These are phyloP conservation scores for Scutellaria minor DNA, from an alignment of 257 asterid species.

Conservation along the genomic window DNA sequence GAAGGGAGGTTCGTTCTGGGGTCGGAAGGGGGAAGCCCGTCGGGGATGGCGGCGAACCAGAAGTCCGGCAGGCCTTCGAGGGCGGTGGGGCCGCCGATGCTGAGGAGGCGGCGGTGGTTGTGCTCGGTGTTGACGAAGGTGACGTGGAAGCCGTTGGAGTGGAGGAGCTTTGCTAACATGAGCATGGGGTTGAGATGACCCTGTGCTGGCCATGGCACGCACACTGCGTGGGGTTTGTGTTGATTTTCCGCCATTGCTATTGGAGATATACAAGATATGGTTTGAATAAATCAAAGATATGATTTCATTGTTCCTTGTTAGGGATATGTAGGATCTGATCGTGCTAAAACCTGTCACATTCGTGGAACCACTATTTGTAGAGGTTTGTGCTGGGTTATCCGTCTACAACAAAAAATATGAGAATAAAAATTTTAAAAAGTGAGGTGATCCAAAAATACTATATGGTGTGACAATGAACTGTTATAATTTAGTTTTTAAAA, in stretches of 20 bases:
- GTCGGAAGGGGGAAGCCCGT: slow-evolving; percentile 44
- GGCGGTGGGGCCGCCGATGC: slow-evolving; percentile 38
- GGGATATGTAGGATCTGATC: too few relatives aligned
- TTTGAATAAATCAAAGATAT: too few relatives aligned
- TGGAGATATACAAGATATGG: too few relatives aligned
- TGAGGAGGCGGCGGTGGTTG: slow-evolving; percentile 57
- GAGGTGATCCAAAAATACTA: too few relatives aligned
- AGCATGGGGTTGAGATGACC: slow-evolving; percentile 49
- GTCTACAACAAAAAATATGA: too few relatives aligned
- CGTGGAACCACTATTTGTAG: too few relatives aligned
- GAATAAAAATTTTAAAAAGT: too few relatives aligned
- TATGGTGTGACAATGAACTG: too few relatives aligned
- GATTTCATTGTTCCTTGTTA: too few relatives aligned
- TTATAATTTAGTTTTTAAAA: too few relatives aligned
- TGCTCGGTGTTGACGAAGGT: slow-evolving; percentile 59
- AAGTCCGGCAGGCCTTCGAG: slow-evolving; percentile 41
- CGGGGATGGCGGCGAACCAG: slow-evolving; percentile 44
- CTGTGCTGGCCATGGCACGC: slow-evolving; percentile 48
- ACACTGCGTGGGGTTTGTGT: slow-evolving; percentile 43
- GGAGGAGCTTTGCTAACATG: slow-evolving; percentile 58
- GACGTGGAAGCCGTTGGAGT: slow-evolving; percentile 48
- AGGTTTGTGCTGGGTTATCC: too few relatives aligned
- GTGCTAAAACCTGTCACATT: too few relatives aligned
- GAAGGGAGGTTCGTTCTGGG: slow-evolving; percentile 44
- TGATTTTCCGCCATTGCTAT: not conserved